Percentiles rank a stretch among this genome's conserved stretches.
phyloP scores from a whole-genome alignment of 2,329 filamentous ascomycete genomes.

The Sporothrix globosa region DNA sequence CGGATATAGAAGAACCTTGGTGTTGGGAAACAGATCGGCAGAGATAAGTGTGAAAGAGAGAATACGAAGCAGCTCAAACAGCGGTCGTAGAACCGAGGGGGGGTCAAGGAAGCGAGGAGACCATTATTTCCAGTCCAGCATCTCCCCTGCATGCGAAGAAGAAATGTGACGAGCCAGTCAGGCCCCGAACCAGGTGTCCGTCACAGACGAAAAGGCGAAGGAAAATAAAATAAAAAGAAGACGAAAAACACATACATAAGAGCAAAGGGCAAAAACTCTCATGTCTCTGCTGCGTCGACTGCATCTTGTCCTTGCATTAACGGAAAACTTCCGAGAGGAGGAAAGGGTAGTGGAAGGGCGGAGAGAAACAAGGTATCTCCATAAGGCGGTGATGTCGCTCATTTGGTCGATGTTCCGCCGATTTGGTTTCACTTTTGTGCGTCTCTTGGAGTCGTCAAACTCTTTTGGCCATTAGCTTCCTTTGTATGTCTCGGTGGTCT shows the following conservation, averaged over 20 bases:
- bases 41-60: not conserved
- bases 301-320: not conserved
- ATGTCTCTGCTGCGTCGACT: not conserved
- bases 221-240: not conserved
- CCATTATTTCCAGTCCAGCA: not conserved
- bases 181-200: not conserved
- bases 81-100: not conserved
- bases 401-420: not conserved
- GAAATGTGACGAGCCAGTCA: conserved; percentile 15
- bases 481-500: not conserved
- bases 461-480: not conserved
- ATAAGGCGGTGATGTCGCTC: conserved; percentile 7
- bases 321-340: not conserved
- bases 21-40: conserved; percentile 16
- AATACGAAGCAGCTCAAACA: not conserved
- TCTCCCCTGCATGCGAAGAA: conserved; percentile 17
- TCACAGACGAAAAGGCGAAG: not conserved
- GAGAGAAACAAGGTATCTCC: not conserved
- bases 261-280: too few species aligned
- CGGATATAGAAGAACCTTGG: not conserved
- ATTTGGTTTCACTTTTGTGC: conserved; percentile 16
- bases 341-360: not conserved
- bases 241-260: too few species aligned
- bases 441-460: not conserved
- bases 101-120: too few species aligned